phyloP scores from a whole-genome alignment of 176 grass and related monocot genomes.

The Carex parvula region DNA sequence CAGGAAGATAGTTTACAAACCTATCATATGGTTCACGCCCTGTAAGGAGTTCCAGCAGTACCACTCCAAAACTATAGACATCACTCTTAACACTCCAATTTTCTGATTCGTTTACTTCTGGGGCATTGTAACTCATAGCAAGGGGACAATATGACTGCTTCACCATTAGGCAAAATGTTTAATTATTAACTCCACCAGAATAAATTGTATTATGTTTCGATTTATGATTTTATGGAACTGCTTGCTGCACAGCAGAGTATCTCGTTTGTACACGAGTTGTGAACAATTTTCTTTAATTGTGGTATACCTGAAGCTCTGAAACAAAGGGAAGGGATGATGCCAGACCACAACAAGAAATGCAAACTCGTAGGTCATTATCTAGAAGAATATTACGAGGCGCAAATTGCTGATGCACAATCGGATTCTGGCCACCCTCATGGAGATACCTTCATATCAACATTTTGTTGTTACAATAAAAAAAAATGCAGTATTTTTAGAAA shows the following conservation, averaged over 20 bases:
- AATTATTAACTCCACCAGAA: not conserved
- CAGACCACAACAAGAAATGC: slow-evolving; percentile 33
- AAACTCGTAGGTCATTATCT: slow-evolving; percentile 30
- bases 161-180: slow-evolving; percentile 6
- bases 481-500: not conserved
- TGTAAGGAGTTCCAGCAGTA: slow-evolving; percentile 88
- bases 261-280: not conserved
- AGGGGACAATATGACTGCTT: not conserved
- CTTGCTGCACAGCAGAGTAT: not conserved
- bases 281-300: not conserved
- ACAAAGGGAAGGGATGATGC: not conserved
- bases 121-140: slow-evolving; percentile 56
- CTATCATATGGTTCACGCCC: slow-evolving; percentile 76
- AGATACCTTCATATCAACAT: slow-evolving; percentile 38
- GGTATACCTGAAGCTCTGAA: slow-evolving; percentile 31
- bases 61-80: slow-evolving; percentile 85
- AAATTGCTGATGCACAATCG: slow-evolving; percentile 40
- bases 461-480: not conserved
- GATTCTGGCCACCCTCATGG: slow-evolving; percentile 21
- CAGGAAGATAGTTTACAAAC: slow-evolving; percentile 23
- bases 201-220: not conserved
- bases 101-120: slow-evolving; percentile 62
- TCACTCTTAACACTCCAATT: slow-evolving; percentile 52
- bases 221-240: not conserved
- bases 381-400: slow-evolving; percentile 39